Evolutionary conservation across 2,329 filamentous ascomycete species (phyloP).

Genomic region (Scedosporium dehoogii): DNA sequence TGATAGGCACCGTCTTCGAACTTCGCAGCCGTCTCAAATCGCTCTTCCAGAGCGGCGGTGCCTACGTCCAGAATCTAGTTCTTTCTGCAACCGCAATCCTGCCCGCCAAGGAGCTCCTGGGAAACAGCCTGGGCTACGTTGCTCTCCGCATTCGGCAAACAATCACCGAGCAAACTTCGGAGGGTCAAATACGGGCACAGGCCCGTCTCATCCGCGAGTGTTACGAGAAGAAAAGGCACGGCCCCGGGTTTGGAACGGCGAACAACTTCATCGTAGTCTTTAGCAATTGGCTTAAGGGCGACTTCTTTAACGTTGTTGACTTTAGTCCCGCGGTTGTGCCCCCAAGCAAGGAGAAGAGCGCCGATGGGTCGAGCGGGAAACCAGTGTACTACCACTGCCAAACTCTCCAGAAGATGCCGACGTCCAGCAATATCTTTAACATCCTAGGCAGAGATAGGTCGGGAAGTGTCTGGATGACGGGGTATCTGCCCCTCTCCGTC

Average conservation of each 20-base stretch:
- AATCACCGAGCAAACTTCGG: background rate
- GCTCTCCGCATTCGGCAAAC: background rate
- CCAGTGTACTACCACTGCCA: slow-evolving; percentile 2
- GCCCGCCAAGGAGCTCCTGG: background rate
- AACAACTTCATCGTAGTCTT: slow-evolving; percentile 6
- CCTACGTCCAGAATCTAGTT: background rate
- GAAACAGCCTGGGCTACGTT: background rate
- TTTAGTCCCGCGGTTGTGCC: slow-evolving; percentile 10
- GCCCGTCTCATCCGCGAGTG: background rate
- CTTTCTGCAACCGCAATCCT: background rate
- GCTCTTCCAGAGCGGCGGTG: background rate
- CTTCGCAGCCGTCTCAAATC: background rate
- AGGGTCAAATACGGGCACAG: background rate
- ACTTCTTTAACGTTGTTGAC: slow-evolving; percentile 11
- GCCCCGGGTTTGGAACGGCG: slow-evolving; percentile 4
- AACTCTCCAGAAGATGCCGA: background rate
- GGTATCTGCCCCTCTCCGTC: slow-evolving; percentile 4
- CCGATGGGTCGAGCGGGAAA: slow-evolving; percentile 3
- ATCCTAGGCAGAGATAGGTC: slow-evolving; percentile 11
- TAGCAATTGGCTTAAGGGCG: slow-evolving; percentile 11
- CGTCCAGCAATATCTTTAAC: slow-evolving; percentile 9
- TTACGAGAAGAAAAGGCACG: background rate
- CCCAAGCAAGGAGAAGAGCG: background rate
- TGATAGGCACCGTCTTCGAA: background rate
- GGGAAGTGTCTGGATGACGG: slow-evolving; percentile 13